These are phyloP conservation scores for Halophytophthora polymorphica DNA, from an alignment of 352 stramenopile genomes.

Conservation along the genomic window DNA sequence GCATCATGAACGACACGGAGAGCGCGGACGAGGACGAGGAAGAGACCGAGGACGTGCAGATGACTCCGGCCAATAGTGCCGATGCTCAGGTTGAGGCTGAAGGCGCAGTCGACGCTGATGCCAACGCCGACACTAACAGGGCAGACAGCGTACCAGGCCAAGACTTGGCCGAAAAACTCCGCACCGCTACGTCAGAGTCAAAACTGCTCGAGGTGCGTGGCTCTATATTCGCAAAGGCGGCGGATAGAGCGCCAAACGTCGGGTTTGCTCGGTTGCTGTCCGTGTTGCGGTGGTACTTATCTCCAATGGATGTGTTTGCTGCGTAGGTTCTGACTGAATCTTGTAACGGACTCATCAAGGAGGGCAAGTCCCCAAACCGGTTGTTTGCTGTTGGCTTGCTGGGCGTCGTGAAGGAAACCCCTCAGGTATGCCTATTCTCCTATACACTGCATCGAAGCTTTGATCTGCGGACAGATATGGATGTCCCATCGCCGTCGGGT, in stretches of 20 bases:
- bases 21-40: constrained; percentile 24
- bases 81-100: constrained; percentile 9
- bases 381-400: constrained; percentile 63
- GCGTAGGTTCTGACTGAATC: constrained; percentile 45
- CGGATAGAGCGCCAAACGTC: not conserved
- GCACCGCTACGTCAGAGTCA: constrained; percentile 30
- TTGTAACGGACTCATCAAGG: constrained; percentile 54
- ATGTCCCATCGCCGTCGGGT: not conserved
- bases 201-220: constrained; percentile 48
- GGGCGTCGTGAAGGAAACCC: constrained; percentile 51
- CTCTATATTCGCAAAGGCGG: not conserved
- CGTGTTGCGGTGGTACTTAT: not conserved
- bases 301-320: constrained; percentile 1
- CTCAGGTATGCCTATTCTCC: constrained; percentile 20
- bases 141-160: constrained; percentile 51
- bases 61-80: constrained; percentile 7
- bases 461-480: not conserved
- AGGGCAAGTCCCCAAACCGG: constrained; percentile 48
- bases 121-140: constrained; percentile 5
- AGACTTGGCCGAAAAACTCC: constrained; percentile 44
- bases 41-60: constrained; percentile 15
- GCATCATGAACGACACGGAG: constrained; percentile 46
- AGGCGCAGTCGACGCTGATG: constrained; percentile 3
- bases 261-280: too few species aligned
- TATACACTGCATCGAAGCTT: not conserved